Evolutionary conservation across 2,329 filamentous ascomycete genomes (phyloP).

Genomic region (Sarocladium oryzae): DNA sequence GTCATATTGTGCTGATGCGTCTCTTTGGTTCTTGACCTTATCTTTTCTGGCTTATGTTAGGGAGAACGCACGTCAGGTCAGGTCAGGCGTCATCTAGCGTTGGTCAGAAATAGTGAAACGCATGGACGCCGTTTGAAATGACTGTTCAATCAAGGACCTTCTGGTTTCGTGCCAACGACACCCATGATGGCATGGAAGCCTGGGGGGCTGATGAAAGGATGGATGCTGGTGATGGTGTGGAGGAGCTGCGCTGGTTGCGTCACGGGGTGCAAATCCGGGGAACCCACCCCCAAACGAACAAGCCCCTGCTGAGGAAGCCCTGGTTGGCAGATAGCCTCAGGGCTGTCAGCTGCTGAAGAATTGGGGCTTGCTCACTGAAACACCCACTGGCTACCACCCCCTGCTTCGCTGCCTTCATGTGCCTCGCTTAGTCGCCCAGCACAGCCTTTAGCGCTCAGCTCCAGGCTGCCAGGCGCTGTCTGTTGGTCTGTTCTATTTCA

Average conservation of each 20-base stretch:
- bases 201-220: constrained; percentile 5
- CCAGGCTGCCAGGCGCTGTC: no score
- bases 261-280: constrained; percentile 7
- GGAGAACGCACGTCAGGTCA: not conserved
- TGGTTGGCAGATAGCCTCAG: not conserved
- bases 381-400: not conserved
- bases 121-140: not conserved
- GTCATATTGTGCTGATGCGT: not conserved
- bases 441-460: not conserved
- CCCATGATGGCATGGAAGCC: constrained; percentile 4
- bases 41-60: not conserved
- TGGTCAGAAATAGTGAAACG: not conserved
- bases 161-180: not conserved
- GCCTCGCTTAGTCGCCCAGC: not conserved
- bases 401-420: not conserved
- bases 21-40: not conserved
- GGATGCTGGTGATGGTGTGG: constrained; percentile 1
- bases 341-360: not conserved
- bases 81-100: not conserved
- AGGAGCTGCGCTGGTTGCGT: not conserved
- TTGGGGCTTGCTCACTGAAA: not conserved
- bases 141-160: not conserved
- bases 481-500: no score
- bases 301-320: not conserved
- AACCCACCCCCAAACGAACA: no score